Percentiles rank a stretch among this genome's conserved stretches.
Evolutionary conservation across 148 eudicot genomes (phyloP).

Genomic region (Camellia lanceoleosa): DNA sequence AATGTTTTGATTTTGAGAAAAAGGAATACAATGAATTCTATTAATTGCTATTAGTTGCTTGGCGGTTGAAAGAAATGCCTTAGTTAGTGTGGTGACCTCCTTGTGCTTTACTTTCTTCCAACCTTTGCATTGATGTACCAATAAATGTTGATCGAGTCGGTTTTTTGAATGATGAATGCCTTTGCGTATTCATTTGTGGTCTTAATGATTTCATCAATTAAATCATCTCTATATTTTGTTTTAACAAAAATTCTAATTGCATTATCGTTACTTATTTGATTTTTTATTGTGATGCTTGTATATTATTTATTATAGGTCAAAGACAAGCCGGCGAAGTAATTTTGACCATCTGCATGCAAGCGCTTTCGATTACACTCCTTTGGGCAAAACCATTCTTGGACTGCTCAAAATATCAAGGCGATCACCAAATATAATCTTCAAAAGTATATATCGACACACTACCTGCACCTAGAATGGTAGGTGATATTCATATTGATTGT

Average conservation of each 20-base stretch:
- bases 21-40: neutral
- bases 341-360: slow-evolving; percentile 94
- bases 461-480: slow-evolving; percentile 88
- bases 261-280: neutral
- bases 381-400: slow-evolving; percentile 93
- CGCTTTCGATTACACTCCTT: slow-evolving; percentile 84
- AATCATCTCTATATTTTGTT: slow-evolving; percentile 1
- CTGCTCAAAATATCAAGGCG: slow-evolving; percentile 70
- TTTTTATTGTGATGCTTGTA: neutral
- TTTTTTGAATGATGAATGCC: neutral
- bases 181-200: neutral
- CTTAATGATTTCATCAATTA: neutral
- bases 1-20: neutral
- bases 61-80: neutral
- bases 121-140: neutral
- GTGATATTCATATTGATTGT: neutral
- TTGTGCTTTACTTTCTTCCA: slow-evolving; percentile 4
- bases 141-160: neutral
- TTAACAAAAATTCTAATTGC: neutral
- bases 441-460: slow-evolving; percentile 78
- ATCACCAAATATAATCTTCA: slow-evolving; percentile 66
- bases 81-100: neutral
- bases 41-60: neutral
- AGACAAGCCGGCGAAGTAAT: slow-evolving; percentile 81
- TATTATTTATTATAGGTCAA: slow-evolving; percentile 48